Percentiles rank a stretch among this genome's conserved stretches.
Conservation (phyloP, 495 filamentous ascomycete species). For the Talaromyces ruber region DNA sequence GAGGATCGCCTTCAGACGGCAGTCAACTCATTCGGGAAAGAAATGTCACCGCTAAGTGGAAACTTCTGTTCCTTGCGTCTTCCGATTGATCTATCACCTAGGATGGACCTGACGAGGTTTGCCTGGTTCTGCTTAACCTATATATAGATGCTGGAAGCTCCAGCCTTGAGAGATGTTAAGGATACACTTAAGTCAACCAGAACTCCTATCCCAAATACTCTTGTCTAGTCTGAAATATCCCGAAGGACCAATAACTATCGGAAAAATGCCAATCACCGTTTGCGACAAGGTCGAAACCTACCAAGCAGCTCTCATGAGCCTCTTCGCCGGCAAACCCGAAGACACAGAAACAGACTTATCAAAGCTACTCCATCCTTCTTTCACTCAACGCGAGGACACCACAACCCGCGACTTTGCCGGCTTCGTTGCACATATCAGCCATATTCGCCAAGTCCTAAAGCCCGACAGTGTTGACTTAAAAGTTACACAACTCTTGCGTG, state of each 20-base stretch:
- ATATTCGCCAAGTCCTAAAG: not conserved
- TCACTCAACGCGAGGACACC: not conserved
- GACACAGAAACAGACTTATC: not conserved
- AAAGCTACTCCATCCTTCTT: not conserved
- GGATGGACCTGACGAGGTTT: not conserved
- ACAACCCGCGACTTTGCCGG: not conserved
- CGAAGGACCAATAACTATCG: too few species aligned
- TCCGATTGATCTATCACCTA: not conserved
- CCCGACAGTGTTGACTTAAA: not conserved
- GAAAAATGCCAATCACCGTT: not conserved
- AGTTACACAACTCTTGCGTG: constrained; percentile 1
- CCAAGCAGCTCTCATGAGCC: not conserved
- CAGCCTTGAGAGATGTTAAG: not conserved
- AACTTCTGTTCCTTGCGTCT: not conserved
- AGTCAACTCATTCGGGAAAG: not conserved
- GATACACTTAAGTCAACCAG: not conserved
- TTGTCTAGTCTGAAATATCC: too few species aligned
- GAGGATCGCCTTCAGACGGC: not conserved
- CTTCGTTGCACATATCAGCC: constrained; percentile 1
- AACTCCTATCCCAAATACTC: not conserved
- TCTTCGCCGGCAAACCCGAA: constrained; percentile 1
- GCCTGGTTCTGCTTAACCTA: not conserved
- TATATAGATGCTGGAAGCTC: not conserved
- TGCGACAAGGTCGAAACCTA: constrained; percentile 2
- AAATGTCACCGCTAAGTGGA: not conserved